Evolutionary conservation across 768 basidiomycete species (phyloP).

Genomic region (Pleurotus salmoneostramineus): DNA sequence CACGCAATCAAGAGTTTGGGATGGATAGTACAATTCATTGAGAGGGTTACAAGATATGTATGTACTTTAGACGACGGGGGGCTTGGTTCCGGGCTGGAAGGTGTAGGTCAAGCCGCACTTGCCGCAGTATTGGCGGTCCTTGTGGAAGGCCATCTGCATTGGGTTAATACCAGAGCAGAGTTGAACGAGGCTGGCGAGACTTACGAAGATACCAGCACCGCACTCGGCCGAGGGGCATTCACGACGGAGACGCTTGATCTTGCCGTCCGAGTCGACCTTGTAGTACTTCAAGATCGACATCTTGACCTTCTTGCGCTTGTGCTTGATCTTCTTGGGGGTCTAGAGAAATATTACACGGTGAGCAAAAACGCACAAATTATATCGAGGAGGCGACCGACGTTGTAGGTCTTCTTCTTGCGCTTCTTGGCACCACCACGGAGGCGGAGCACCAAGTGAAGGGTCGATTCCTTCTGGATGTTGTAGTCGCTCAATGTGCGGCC

Average conservation of each 20-base stretch:
- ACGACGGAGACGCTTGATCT: constrained; percentile 98
- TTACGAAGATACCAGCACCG: constrained; percentile 81
- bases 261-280: constrained; percentile 99
- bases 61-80: constrained; percentile 55
- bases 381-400: constrained; percentile 45
- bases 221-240: constrained; percentile 88
- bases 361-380: neutral
- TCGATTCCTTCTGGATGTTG: constrained; percentile 99
- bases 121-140: constrained; percentile 97
- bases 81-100: constrained; percentile 78
- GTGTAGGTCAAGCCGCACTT: constrained; percentile 89
- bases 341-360: constrained; percentile 19
- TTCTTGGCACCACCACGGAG: constrained; percentile 99
- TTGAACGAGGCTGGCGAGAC: constrained; percentile 16
- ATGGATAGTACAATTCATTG: no score
- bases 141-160: constrained; percentile 93
- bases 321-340: constrained; percentile 99
- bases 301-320: constrained; percentile 99
- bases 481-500: constrained; percentile 94
- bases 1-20: no score
- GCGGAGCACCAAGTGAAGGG: constrained; percentile 94
- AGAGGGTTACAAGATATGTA: neutral
- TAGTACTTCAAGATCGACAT: constrained; percentile 99
- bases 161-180: constrained; percentile 15
- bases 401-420: constrained; percentile 99